Evolutionary conservation across 2,329 filamentous ascomycete species (phyloP).

Genomic region (Seiridium cupressi): DNA sequence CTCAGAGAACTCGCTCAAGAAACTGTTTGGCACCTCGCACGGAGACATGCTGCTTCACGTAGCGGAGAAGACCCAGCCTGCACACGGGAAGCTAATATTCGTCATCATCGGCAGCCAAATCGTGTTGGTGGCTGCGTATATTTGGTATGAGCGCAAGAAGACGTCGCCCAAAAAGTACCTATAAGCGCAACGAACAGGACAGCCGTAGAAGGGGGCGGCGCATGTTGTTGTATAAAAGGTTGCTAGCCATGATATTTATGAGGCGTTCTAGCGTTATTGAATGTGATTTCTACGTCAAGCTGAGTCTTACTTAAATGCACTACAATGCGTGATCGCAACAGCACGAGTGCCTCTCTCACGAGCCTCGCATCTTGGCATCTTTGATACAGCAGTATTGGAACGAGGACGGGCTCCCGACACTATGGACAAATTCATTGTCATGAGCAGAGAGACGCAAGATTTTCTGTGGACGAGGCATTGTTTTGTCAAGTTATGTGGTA

Average conservation of each 20-base stretch:
- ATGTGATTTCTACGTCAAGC: neutral
- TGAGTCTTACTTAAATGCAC: too few species aligned
- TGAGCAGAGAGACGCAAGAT: too few species aligned
- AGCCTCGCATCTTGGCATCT: too few species aligned
- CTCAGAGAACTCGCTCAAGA: constrained; percentile 53
- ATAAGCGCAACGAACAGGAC: constrained; percentile 36
- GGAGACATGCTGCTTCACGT: constrained; percentile 47
- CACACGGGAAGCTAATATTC: constrained; percentile 58
- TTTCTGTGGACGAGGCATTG: too few species aligned
- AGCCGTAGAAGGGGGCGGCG: neutral
- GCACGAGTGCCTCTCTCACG: too few species aligned
- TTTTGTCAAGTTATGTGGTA: too few species aligned
- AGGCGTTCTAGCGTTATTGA: neutral
- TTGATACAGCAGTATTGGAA: too few species aligned
- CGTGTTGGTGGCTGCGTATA: constrained; percentile 65
- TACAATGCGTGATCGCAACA: too few species aligned
- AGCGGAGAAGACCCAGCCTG: constrained; percentile 41
- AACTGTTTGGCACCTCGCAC: constrained; percentile 49
- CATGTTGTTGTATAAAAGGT: neutral
- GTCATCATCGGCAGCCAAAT: constrained; percentile 75
- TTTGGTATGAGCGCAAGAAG: constrained; percentile 78
- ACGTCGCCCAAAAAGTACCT: constrained; percentile 90
- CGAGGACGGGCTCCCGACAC: too few species aligned
- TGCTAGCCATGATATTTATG: neutral
- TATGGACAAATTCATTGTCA: too few species aligned